phyloP scores from a whole-genome alignment of 2,329 filamentous ascomycete genomes.

The Simplicillium sp. region DNA sequence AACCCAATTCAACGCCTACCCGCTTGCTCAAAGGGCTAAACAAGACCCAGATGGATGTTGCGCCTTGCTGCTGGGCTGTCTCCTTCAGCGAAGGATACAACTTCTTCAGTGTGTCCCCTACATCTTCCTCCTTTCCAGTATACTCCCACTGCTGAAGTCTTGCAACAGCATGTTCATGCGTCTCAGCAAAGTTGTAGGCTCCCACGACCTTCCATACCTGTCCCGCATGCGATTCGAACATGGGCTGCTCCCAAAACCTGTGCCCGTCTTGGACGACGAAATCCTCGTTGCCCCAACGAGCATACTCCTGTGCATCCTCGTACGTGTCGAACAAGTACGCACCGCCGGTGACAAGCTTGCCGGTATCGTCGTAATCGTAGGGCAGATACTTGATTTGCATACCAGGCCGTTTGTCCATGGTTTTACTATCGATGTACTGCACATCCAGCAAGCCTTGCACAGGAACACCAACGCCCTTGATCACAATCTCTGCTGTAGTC shows the following conservation, averaged over 20 bases:
- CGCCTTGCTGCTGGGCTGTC: too few species aligned
- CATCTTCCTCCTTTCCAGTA: too few species aligned
- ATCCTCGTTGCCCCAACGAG: conserved; percentile 6
- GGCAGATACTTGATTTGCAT: conserved; percentile 9
- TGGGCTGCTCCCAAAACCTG: conserved; percentile 5
- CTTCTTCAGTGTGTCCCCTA: too few species aligned
- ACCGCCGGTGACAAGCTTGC: conserved; percentile 7
- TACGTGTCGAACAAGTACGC: conserved; percentile 9
- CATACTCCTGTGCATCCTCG: conserved; percentile 8
- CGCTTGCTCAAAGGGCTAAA: too few species aligned
- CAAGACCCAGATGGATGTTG: too few species aligned
- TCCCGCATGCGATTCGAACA: conserved; percentile 2
- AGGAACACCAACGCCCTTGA: background rate
- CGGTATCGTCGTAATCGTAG: conserved; percentile 6
- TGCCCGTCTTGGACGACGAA: conserved; percentile 5
- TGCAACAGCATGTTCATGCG: conserved; percentile 9
- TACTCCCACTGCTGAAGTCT: background rate
- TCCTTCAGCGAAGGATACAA: too few species aligned
- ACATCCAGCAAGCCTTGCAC: conserved; percentile 6
- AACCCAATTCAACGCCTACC: too few species aligned
- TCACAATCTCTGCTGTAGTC: too few species aligned
- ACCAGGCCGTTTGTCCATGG: conserved; percentile 7
- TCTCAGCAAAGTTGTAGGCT: conserved; percentile 5
- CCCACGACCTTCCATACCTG: conserved; percentile 8
- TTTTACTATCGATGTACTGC: conserved; percentile 6